These are phyloP conservation scores for Alternaria conjuncta DNA, from an alignment of 2,329 filamentous ascomycete species.

Conservation along the genomic window DNA sequence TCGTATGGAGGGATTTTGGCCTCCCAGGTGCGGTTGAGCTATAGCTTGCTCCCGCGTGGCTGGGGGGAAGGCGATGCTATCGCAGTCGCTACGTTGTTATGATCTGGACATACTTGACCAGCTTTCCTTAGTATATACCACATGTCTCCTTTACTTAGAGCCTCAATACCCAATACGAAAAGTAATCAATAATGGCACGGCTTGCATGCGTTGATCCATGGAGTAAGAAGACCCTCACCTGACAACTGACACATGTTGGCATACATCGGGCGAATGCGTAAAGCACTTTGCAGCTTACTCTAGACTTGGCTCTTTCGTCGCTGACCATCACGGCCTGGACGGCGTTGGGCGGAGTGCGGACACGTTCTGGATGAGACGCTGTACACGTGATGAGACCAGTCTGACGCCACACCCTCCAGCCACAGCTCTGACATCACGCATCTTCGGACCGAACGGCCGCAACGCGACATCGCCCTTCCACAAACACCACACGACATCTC, in stretches of 20 bases:
- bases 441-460: constrained; percentile 7
- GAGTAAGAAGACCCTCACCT: background rate
- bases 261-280: background rate
- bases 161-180: background rate
- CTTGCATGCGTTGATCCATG: background rate
- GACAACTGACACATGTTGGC: background rate
- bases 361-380: background rate
- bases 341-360: background rate
- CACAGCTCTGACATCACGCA: constrained; percentile 13
- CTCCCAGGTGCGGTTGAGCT: background rate
- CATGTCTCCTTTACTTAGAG: background rate
- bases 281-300: background rate
- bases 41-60: constrained; percentile 3
- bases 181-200: background rate
- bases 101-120: background rate
- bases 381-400: constrained; percentile 4
- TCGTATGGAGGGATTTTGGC: background rate
- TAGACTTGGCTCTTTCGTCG: background rate
- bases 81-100: background rate
- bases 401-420: constrained; percentile 5
- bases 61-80: constrained; percentile 7
- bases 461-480: constrained; percentile 10
- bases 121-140: background rate
- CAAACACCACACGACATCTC: constrained; percentile 4
- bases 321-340: background rate